These are phyloP conservation scores for Platanthera guangdongensis DNA, from an alignment of 106 monocot species.

Conservation along the genomic window DNA sequence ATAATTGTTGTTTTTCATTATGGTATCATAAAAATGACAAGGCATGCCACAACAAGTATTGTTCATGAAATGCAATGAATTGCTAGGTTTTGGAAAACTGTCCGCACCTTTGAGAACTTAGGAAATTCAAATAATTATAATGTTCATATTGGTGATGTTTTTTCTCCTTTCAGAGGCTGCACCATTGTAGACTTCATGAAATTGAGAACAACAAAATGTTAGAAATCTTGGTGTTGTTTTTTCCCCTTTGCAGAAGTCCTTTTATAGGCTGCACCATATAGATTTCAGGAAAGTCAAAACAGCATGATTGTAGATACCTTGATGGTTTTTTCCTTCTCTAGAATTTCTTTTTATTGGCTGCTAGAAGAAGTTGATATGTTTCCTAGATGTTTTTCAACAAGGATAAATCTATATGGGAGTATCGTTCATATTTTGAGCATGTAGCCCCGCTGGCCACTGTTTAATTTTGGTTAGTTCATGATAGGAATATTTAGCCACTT, in stretches of 20 bases:
- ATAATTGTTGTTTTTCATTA: not conserved
- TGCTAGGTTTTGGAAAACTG: not conserved
- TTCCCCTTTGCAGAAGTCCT: not conserved
- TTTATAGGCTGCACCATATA: not conserved
- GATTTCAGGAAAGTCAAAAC: not conserved
- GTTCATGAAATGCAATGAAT: not conserved
- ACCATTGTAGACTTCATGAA: not conserved
- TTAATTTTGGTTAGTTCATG: too few species aligned
- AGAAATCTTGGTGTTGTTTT: not conserved
- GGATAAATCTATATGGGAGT: too few species aligned
- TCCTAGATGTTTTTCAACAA: too few species aligned
- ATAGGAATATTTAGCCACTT: too few species aligned
- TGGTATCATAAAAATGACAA: not conserved
- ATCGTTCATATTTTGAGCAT: too few species aligned
- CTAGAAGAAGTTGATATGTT: too few species aligned
- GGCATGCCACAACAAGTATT: not conserved
- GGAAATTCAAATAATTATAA: not conserved
- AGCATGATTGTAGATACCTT: too few species aligned
- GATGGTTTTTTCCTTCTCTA: too few species aligned
- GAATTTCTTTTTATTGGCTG: too few species aligned
- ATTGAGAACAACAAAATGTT: not conserved
- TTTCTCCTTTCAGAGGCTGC: not conserved
- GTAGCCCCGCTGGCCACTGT: too few species aligned
- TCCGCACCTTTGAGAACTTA: not conserved
- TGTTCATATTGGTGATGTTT: not conserved